These are phyloP conservation scores for Solanum chiquidenum DNA, from an alignment of 257 asterid species.

Conservation along the genomic window DNA sequence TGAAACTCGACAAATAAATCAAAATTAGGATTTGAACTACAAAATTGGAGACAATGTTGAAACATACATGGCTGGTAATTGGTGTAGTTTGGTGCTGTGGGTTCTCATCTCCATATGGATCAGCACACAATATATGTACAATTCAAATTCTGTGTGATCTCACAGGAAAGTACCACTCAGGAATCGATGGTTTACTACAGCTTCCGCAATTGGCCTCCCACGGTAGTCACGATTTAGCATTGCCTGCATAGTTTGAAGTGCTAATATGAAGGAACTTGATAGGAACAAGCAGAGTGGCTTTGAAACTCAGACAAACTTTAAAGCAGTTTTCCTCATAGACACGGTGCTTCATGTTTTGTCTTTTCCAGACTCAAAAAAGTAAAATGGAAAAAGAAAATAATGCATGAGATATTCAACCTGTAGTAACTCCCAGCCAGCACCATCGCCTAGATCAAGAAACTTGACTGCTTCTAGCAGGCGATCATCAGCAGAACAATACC, in stretches of 20 bases:
- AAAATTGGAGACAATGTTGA: neutral
- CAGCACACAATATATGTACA: neutral
- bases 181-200: conserved; percentile 75
- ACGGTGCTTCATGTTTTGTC: neutral
- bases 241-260: conserved; percentile 29
- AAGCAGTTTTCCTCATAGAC: neutral
- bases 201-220: conserved; percentile 79
- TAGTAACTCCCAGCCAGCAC: conserved; percentile 90
- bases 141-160: neutral
- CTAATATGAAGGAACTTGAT: neutral
- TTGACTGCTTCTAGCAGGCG: conserved; percentile 65
- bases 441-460: conserved; percentile 61
- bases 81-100: neutral
- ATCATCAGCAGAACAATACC: conserved; percentile 83
- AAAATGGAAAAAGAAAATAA: neutral
- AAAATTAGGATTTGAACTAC: neutral
- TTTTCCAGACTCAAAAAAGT: neutral
- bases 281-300: neutral
- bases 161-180: conserved; percentile 38
- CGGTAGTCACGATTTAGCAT: conserved; percentile 69
- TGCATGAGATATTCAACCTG: conserved; percentile 39
- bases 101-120: neutral
- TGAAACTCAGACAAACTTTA: neutral
- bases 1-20: neutral
- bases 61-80: neutral